Base-by-base conservation (phyloP, 116 monocot species). In the Papilionanthe hybrid region DNA sequence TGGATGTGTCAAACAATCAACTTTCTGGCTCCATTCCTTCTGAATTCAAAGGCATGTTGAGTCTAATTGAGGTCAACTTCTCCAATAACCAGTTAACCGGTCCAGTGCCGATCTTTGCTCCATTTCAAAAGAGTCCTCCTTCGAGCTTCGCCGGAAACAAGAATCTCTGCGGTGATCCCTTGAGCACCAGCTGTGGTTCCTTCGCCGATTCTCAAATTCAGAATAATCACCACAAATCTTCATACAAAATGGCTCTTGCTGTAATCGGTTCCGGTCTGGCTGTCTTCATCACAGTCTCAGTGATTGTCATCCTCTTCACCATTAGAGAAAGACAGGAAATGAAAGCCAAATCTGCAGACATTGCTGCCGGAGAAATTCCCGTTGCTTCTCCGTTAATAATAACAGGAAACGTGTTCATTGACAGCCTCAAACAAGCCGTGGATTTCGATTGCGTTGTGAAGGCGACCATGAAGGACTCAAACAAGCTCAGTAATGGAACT, bases 61-160 rank as follows among this genome's bases (percentile, higher is more conserved):
- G 95, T 50, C 84, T 95, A 80, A 95, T 95, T 55, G 92, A 90
- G 79, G 92, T 95, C 15, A 89, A 95, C 76, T 92, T 95, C 77
- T 92, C 95, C 1, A 87, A 95, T 77, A 95, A 95, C 79, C 81
- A 86, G 78, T 76, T 95, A 1, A 75, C 68, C 1, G 95, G 92
- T 6, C 82, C 77, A n/a, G 82, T 95, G 42, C 95, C 92, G 2
- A 77, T 82, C 1, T 95, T 92, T 79, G 81, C 71, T 32, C 95
- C 95, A 3, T 95, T 95, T 77, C 95, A 95, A 82, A 95, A 92
- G 79, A 92, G 83, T 69, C 82, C 83, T 5, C 25, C 72, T 45
- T 90, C 90, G 12, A 87, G 95, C 77, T 95, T 95, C 79, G 75
- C 48, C 1, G 92, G 95, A 43, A 95, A 95, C 55, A 86, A 81